Base-by-base conservation (phyloP, 176 grass and related monocot genomes). In the Cenchrus americanus region DNA sequence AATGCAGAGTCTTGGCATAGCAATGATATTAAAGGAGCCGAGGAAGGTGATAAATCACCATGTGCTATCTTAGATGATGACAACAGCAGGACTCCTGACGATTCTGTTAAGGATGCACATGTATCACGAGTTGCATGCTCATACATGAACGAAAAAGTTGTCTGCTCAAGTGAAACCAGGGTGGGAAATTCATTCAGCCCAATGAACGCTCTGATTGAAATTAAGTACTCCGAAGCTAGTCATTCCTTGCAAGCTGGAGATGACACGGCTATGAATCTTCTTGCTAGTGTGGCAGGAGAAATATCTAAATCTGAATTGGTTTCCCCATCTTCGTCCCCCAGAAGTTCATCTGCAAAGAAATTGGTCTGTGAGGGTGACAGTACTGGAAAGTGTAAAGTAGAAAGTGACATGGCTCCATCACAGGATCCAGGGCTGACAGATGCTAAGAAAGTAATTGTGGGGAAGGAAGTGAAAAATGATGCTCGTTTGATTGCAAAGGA, bases 191-290 rank as follows among this genome's bases (percentile, higher is more conserved):
- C 89, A 32, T 99, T 99, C 83, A 92, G 66, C 63, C 92, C 96
- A 83, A 92, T 99, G 84, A 99, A 92, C 87, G 91, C 96, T n/a
- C 78, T 99, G 80, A 93, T 99, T 82, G 93, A 97, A 91, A 97
- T 91, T 18, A 94, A 94, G 61, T 97, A 92, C 27, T 94, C 90
- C 50, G 92, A 98, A 75, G 79, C 83, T 66, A 79, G 78, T 81
- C 79, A 74, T 72, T 78, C 89, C 4, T 84, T 92, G 80, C 84
- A 53, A 49, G 77, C 82, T 84, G 96, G 89, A 37, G 96, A 93
- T 62, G 96, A 98, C 84, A 88, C 86, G 0, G 93, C 90, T 8
- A 98, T 95, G 89, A 93, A 98, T 95, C 89, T 98, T 82, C 96
- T 98, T 79, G 92, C 96, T 44, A 98, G 89, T 86, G 96, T 98